These are phyloP conservation scores for Ophiocordyceps sinensis DNA, from an alignment of 2,329 filamentous ascomycete genomes.

Conservation along the genomic window DNA sequence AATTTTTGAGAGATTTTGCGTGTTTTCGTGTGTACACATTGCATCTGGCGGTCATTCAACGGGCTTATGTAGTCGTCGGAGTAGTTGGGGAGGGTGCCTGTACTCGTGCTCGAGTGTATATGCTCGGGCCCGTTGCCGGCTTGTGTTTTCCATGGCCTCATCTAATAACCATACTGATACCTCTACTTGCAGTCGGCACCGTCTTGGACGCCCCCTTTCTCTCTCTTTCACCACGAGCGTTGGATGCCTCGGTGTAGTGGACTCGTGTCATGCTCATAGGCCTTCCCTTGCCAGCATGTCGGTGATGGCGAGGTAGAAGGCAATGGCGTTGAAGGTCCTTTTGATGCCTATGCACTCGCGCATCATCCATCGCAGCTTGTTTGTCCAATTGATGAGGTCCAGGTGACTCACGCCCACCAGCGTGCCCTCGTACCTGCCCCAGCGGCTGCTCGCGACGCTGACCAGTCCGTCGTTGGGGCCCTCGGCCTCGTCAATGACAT, in stretches of 20 bases:
- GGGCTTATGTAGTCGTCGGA: not conserved
- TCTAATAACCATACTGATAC: slow-evolving; percentile 8
- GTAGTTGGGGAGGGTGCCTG: slow-evolving; percentile 3
- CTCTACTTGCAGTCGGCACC: not conserved
- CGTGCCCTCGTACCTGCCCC: slow-evolving; percentile 51
- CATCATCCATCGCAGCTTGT: slow-evolving; percentile 39
- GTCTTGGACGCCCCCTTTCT: too few species aligned
- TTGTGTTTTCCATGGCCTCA: slow-evolving; percentile 10
- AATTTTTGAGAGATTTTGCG: slow-evolving; percentile 1
- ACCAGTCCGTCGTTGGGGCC: slow-evolving; percentile 54
- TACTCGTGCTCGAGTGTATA: not conserved
- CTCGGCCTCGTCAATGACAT: slow-evolving; percentile 33
- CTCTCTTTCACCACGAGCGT: too few species aligned
- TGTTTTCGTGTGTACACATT: slow-evolving; percentile 2
- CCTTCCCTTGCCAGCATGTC: slow-evolving; percentile 61
- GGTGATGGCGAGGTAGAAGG: slow-evolving; percentile 50
- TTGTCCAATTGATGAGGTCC: slow-evolving; percentile 56
- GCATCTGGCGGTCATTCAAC: slow-evolving; percentile 1
- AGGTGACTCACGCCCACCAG: slow-evolving; percentile 47
- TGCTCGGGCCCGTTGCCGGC: slow-evolving; percentile 5
- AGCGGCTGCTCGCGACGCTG: slow-evolving; percentile 46
- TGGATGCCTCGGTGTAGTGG: not conserved
- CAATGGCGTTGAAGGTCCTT: slow-evolving; percentile 50
- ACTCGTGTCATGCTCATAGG: slow-evolving; percentile 11
- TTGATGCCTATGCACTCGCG: slow-evolving; percentile 37